Evolutionary conservation across 805 yeast genomes (phyloP), one percentile per base, ranked within the genome.

Genomic region (Ogataea henricii): DNA sequence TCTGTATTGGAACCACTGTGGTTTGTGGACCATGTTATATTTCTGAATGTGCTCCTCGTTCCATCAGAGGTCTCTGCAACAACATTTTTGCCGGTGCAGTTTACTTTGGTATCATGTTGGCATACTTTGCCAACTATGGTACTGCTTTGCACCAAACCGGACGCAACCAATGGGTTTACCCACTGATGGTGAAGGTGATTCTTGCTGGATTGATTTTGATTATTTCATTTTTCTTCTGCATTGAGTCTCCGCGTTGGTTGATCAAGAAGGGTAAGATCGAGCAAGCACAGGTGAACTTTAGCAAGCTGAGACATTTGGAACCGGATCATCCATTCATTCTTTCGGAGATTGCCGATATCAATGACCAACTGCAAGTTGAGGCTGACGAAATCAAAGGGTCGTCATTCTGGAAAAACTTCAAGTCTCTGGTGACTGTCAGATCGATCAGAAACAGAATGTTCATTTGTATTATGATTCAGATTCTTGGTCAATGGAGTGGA

Each of bases 401-500:
- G 20, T 58, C 68, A 1, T 47, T 64, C 22, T 42, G 57, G 27
- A 54, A 54, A 14, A 49, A 55, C 27, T 20, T 64, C n/a, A 70
- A 63, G 51, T 77, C 72, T 34, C 59, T 75, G 23, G 46, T 73
- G 30, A 22, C 57, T 6, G 68, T 67, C 30, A 66, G 60, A 45
- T 72, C 80, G 5, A 66, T 76, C 46, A 63, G 76, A 46, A 74
- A 75, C 63, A 68, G 83, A 62, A 67, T 79, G 40, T 54, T 65
- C 6, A 52, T 79, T 32, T 74, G 79, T 37, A 47, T 70, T 29
- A 49, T 61, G 46, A 67, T 74, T 25, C 84, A 78, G 60, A 34
- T 78, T 12, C 65, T 79, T 33, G 77, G 76, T 30, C 83, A 80
- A 63, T 80, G 83, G 83, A 72, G 79, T n/a, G 82, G 83, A 43